Base-by-base conservation (phyloP, 345 rosid species). In the Brassica juncea region DNA sequence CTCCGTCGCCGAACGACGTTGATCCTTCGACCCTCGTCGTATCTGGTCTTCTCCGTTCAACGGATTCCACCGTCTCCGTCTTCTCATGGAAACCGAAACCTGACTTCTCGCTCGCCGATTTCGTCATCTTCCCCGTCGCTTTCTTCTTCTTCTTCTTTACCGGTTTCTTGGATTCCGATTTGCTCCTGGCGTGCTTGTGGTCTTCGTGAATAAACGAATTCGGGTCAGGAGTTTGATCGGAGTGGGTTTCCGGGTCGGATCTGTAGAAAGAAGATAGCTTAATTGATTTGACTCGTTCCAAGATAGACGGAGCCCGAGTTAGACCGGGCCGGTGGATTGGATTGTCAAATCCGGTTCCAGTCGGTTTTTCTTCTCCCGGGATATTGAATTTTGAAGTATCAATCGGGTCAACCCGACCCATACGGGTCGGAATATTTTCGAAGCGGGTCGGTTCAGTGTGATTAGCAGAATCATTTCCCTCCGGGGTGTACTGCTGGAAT, bases 21-120 rank as follows among this genome's bases (percentile, higher is more conserved):
- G 82, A 6, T 66, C 71, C 70, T 16, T 78, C 77, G 34, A 66
- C 82, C 15, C 85, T 82, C 54, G 74, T 69, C 23, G 85, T 82
- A 11, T 73, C 80, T 28, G 85, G 85, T 31, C 85, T 78, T 21
- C 85, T 78, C 32, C 80, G 71, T 68, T 82, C 85, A 31, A 82
- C 15, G 28, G 75, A 70, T 15, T 78, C 80, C 71, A 3, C 71
- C 4, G 72, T 63, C 70, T 82, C 84, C 57, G 55, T 47, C 25
- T 63, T 75, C 31, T 58, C 76, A 0, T 60, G 49, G 19, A 19
- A 37, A 35, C 81, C 75, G 2, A 78, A n/a, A 25, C 81, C 76
- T n/a, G 78, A 70, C 72, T 81, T 88, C 79, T 86, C 90, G 82
- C 97, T 92, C 3, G 87, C 90, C 1, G 93, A 89, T 80, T 88